Conservation (phyloP, 345 rosid species). For the Excoecaria cochinchinensis region DNA sequence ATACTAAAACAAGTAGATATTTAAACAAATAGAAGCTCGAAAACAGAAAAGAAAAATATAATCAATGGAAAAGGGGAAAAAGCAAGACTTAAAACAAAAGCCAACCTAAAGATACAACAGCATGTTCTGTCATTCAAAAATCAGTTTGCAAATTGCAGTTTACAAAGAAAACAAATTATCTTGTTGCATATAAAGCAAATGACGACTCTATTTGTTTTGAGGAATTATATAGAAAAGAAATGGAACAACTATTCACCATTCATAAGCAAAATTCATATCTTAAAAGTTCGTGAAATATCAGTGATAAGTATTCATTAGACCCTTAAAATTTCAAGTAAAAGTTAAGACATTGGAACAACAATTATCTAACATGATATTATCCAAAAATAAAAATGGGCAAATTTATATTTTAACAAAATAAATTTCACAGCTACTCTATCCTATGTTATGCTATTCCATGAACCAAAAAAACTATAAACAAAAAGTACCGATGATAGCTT, state of each 20-base stretch:
- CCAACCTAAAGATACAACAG: background rate
- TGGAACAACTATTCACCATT: background rate
- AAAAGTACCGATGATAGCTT: background rate
- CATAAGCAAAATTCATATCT: too few species aligned
- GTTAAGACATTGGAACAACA: background rate
- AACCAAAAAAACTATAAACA: background rate
- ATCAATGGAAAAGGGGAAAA: background rate
- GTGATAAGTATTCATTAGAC: background rate
- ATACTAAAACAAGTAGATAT: background rate
- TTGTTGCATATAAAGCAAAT: background rate
- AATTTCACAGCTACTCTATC: background rate
- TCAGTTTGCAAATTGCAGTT: background rate
- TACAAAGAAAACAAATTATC: too few species aligned
- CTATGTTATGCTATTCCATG: background rate
- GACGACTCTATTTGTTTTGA: background rate
- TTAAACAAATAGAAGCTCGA: background rate
- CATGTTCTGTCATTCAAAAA: background rate
- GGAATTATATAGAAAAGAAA: background rate
- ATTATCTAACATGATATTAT: background rate
- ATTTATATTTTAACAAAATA: too few species aligned
- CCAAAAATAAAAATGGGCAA: background rate
- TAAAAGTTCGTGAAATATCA: too few species aligned
- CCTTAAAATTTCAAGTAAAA: background rate
- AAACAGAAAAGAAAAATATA: conserved; percentile 15
- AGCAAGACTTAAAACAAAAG: background rate